Percentiles rank a stretch among this genome's conserved stretches.
Evolutionary conservation across 352 stramenopile genomes (phyloP).

Genomic region (Pythium chondricola): DNA sequence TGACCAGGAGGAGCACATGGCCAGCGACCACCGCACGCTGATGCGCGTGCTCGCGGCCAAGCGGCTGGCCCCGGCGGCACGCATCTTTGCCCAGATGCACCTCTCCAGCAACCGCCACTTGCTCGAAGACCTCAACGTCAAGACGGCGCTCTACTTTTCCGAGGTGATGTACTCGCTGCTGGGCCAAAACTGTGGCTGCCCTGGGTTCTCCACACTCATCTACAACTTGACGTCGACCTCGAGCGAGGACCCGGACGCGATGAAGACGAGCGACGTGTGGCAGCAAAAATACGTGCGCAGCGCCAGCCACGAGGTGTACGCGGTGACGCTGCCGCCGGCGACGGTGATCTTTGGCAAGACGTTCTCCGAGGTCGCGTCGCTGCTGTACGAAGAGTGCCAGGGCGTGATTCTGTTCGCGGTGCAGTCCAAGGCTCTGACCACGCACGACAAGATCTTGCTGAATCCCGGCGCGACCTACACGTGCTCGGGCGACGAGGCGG

Average conservation of each 20-base stretch:
- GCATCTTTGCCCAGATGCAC: slow-evolving; percentile 75
- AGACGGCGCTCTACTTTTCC: slow-evolving; percentile 76
- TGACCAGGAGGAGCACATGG: slow-evolving; percentile 57
- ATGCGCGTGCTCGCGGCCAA: slow-evolving; percentile 76
- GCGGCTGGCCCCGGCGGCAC: slow-evolving; percentile 41
- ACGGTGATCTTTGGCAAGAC: slow-evolving; percentile 55
- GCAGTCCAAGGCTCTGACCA: slow-evolving; percentile 18
- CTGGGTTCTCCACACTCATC: slow-evolving; percentile 83
- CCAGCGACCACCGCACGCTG: slow-evolving; percentile 72
- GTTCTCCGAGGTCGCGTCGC: slow-evolving; percentile 72
- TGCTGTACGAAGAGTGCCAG: slow-evolving; percentile 68
- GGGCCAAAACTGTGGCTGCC: slow-evolving; percentile 82
- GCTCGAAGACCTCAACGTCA: slow-evolving; percentile 66
- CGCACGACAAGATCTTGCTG: slow-evolving; percentile 47
- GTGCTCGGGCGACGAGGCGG: slow-evolving; percentile 56
- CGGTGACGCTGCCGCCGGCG: slow-evolving; percentile 48
- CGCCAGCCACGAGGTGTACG: slow-evolving; percentile 77
- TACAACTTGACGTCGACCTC: slow-evolving; percentile 84
- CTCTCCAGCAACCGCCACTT: slow-evolving; percentile 68
- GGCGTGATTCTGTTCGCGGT: slow-evolving; percentile 79
- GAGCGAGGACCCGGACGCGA: slow-evolving; percentile 49
- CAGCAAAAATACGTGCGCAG: slow-evolving; percentile 68
- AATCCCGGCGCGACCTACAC: slow-evolving; percentile 74
- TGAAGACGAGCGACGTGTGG: slow-evolving; percentile 31
- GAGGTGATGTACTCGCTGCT: slow-evolving; percentile 76